Evolutionary conservation across 2,329 filamentous ascomycete genomes (phyloP), one percentile per base, ranked within the genome.

Genomic region (Talaromyces sp.): DNA sequence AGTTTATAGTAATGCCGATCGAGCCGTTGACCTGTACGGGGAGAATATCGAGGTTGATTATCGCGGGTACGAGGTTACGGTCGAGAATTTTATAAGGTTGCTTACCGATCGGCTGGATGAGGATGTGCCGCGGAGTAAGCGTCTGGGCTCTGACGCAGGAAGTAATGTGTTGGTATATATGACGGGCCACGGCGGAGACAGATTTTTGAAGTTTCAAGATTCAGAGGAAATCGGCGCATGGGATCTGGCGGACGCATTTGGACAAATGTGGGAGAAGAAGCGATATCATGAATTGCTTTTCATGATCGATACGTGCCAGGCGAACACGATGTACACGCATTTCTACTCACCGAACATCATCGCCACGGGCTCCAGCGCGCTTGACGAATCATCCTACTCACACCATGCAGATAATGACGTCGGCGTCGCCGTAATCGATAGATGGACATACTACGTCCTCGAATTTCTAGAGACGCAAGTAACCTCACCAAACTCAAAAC

Each of bases 181-280:
- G 95, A 99, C 95, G 0, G 95, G 95, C 0, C 95, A 99, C 73
- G 95, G 95, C 37, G 95, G 95, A 19, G 97, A 98, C 76, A 93
- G 97, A 80, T 99, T 99, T 72, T 81, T 99, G 66, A 99, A 99
- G 78, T 99, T 99, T 74, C 95, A 99, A 78, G 95, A 99, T 72
- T 92, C 93, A 7, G 95, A 99, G 78, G 95, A 99, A 80, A 98
- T 99, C 70, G 93, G 92, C 64, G 93, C 93, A 0, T 97, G 96
- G 77, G 95, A 99, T 80, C 82, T 99, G 65, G 95, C 96, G 5
- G 92, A 99, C 78, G 95, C 95, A 0, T 98, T 99, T 77, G 93
- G 96, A 79, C 94, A 99, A 83, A 99, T 99, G 95, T 97, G 93
- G 91, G 95, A 99, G 85, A 99, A 99, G 87, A 96, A 96, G 82